Percentiles rank a stretch among this genome's conserved stretches.
These are phyloP conservation scores for Brassica juncea DNA, from an alignment of 345 rosid species.

Conservation along the genomic window DNA sequence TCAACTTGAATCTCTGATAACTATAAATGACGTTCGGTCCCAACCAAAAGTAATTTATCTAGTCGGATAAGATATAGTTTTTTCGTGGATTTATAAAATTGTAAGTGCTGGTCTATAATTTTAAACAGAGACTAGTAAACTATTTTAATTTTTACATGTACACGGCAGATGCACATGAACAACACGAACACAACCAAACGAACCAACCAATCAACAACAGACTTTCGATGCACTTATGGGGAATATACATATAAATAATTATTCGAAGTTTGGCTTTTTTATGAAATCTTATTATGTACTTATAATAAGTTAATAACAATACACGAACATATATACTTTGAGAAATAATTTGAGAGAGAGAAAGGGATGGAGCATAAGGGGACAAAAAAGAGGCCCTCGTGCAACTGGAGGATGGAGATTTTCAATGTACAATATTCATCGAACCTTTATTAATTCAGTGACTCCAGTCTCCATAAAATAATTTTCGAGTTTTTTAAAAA, in stretches of 20 bases:
- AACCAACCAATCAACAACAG: conserved; percentile 31
- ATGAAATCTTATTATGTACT: background rate
- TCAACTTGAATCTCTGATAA: background rate
- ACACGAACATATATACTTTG: background rate
- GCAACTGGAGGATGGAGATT: conserved; percentile 50
- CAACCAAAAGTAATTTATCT: background rate
- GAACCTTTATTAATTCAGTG: conserved; percentile 37
- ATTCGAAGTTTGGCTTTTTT: background rate
- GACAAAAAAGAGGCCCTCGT: conserved; percentile 80
- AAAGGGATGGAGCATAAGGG: conserved; percentile 39
- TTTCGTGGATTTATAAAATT: background rate
- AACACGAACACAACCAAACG: conserved; percentile 16
- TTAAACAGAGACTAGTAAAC: background rate
- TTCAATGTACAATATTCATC: conserved; percentile 40
- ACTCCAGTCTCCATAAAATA: background rate
- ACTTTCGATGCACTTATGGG: conserved; percentile 34
- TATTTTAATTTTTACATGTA: background rate
- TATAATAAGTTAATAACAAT: background rate
- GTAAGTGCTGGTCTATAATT: background rate
- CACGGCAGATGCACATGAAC: conserved; percentile 36
- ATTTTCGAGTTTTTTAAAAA: background rate
- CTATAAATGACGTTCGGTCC: background rate
- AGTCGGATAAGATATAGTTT: background rate
- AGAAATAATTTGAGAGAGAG: conserved; percentile 32
- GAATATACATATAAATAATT: conserved; percentile 12